Base-by-base conservation (phyloP, 2,329 filamentous ascomycete species). In the Ilyonectria sp. region DNA sequence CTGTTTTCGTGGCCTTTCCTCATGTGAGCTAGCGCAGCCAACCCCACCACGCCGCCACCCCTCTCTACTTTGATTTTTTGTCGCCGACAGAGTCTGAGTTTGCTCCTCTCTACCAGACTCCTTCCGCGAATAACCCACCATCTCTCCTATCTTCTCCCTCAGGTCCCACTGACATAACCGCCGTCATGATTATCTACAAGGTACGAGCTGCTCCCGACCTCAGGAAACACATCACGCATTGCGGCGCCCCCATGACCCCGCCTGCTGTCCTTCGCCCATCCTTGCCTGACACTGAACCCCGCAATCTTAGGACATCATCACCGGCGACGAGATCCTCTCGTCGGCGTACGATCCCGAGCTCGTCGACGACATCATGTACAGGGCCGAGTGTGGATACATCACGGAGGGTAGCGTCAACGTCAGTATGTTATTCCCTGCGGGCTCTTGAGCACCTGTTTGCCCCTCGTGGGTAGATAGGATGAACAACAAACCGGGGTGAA, bases 261-360 rank as follows among this genome's bases (percentile, higher is more conserved):
- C 74, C 68, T 66, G 6, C 68, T 66, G 4, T 52, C 58, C 44
- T 23, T 67, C 63, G 21, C 46, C 53, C 58, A 52, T 62, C 69
- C 66, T 74, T 69, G 68, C 70, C 68, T 74, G 63, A 71, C 65
- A 59, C 73, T 75, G 69, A 75, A 78, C 75, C 67, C 75, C 75
- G 72, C 76, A 74, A 73, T 68, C 54, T 69, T 78, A 99, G 96
- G 96, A 99, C 82, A 85, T 96, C 78, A 82, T 98, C 84, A 93
- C 90, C 84, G 93, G 86, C 74, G 95, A 98, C 86, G 96, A 99
- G 92, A 89, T 99, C 83, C 91, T 98, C 91, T 97, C 96, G 79
- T 95, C 98, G 86, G 96, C 93, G 76, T 98, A 92, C 87, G 87
- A 94, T 76, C 83, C 97, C 81, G 94, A 93, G 86, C 87, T 92